phyloP scores from a whole-genome alignment of 192 early-diverging fungal genomes.

The Backusella sp. region DNA sequence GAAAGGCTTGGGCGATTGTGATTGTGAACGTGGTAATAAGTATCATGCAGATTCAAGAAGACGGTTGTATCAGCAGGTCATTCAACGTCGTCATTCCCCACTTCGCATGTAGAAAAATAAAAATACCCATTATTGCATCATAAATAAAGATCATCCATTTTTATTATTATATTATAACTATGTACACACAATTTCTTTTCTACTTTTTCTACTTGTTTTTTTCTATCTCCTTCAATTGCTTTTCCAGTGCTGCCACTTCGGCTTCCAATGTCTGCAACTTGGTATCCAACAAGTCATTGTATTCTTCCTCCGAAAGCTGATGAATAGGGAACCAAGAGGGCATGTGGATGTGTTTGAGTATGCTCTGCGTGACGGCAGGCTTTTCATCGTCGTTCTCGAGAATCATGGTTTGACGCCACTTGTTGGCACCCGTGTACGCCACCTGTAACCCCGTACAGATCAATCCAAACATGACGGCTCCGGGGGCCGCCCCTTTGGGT shows the following conservation, averaged over 20 bases:
- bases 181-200: background rate
- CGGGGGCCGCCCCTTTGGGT: conserved; percentile 48
- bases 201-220: background rate
- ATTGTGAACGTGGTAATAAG: conserved; percentile 23
- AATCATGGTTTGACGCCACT: conserved; percentile 54
- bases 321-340: conserved; percentile 64
- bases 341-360: conserved; percentile 48
- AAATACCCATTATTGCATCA: too few species aligned
- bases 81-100: background rate
- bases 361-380: background rate
- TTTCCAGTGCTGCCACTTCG: conserved; percentile 39
- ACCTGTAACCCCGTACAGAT: conserved; percentile 53
- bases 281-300: conserved; percentile 50
- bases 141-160: too few species aligned
- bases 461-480: conserved; percentile 53
- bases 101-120: background rate
- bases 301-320: conserved; percentile 59
- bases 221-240: conserved; percentile 21
- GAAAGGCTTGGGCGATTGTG: conserved; percentile 24
- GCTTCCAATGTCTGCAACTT: conserved; percentile 42
- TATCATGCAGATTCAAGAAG: conserved; percentile 28
- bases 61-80: conserved; percentile 24
- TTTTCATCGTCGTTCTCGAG: conserved; percentile 14
- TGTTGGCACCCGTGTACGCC: conserved; percentile 39
- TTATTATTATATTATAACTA: too few species aligned